A percentile compares a stretch with the other conserved stretches of the same genome.
phyloP scores from a whole-genome alignment of 1,284 basidiomycete species.

The Trichosporon coremiiforme region DNA sequence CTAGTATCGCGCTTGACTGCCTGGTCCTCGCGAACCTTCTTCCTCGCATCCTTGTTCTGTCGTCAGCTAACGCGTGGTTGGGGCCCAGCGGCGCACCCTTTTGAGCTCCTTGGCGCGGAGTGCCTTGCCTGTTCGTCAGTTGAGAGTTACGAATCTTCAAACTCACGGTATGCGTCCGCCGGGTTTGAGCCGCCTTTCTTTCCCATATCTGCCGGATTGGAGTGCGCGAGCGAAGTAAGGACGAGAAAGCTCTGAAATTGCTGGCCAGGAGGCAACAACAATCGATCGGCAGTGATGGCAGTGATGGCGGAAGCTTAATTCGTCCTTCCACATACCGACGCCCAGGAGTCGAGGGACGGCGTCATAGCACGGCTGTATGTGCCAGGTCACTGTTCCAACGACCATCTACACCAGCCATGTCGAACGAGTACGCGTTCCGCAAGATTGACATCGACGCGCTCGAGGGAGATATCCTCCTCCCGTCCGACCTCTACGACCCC shows the following conservation, averaged over 20 bases:
- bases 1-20: slow-evolving; percentile 84
- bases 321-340: slow-evolving; percentile 20
- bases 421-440: slow-evolving; percentile 68
- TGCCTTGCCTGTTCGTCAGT: slow-evolving; percentile 68
- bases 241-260: not conserved
- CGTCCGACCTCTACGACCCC: slow-evolving; percentile 81
- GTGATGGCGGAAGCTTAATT: slow-evolving; percentile 22
- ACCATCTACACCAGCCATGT: slow-evolving; percentile 60
- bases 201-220: slow-evolving; percentile 20
- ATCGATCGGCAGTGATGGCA: not conserved
- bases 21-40: slow-evolving; percentile 75
- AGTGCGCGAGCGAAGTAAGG: not conserved
- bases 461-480: slow-evolving; percentile 86
- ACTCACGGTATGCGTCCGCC: slow-evolving; percentile 74
- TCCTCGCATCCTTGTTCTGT: slow-evolving; percentile 79
- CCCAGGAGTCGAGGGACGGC: slow-evolving; percentile 6
- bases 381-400: slow-evolving; percentile 10
- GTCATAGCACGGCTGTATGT: slow-evolving; percentile 23
- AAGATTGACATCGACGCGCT: slow-evolving; percentile 85
- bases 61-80: not conserved
- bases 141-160: accelerated
- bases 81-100: slow-evolving; percentile 69
- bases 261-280: slow-evolving; percentile 1
- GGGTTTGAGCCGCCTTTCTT: slow-evolving; percentile 68
- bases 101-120: slow-evolving; percentile 85